Base-by-base conservation (phyloP, 495 filamentous ascomycete species). In the Xylaria curta region DNA sequence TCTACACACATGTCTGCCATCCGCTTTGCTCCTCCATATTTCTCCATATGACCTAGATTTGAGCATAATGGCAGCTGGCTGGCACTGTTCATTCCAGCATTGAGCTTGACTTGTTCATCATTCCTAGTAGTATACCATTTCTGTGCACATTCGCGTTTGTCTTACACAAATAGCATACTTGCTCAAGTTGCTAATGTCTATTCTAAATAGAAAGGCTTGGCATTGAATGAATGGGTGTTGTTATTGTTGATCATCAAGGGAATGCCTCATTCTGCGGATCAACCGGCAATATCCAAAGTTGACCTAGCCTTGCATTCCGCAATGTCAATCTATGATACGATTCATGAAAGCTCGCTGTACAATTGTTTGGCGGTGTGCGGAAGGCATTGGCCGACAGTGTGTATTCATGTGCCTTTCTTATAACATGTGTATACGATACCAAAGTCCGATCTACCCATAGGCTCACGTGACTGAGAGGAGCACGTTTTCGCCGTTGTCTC, bases 211-310 rank as follows among this genome's bases (percentile, higher is more conserved):
- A 40, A 56, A 33, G 15, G 31, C 19, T 58, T 21, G 58, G 31
- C n/a, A 9, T 40, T 40, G 58, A 19, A 60, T 60, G 38, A 15
- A 31, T 60, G 0, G 33, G 33, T 40, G 17, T 28, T 1, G 49
- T 17, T 6, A 26, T 47, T 13, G 15, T 33, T 65, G 62, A 65
- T 65, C 62, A 17, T 42, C 42, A 38, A 38, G n/a, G 2, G 24
- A 28, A 47, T 65, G 42, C 13, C 42, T 13, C 26, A 65, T 63
- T 62, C n/a, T 17, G 26, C 62, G 40, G 62, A 36, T 15, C 46
- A 38, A 53, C 63, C 28, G 44, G 46, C 62, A 24, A 28, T 46
- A 13, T 24, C 36, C 5, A 38, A 31, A 53, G 46, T 42, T 42
- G 38, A 13, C 38, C 38, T 42, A 42, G n/a, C 9, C 31, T 66